Conservation (phyloP, 1,284 basidiomycete species). For the Pulveroboletus sp. region DNA sequence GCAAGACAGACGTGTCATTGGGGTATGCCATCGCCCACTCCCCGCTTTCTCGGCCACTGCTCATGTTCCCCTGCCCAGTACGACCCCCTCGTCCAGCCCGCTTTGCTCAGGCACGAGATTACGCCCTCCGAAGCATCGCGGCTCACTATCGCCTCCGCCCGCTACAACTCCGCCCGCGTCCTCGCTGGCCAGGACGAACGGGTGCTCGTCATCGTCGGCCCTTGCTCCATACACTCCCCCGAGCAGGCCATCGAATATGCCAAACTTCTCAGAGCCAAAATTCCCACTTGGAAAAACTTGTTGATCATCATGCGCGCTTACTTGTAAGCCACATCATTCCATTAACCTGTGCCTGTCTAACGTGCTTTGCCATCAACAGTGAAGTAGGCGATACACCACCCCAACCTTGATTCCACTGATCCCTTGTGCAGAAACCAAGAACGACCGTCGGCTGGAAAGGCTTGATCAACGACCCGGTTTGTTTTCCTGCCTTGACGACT, state of each 20-base stretch:
- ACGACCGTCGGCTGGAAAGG: constrained; percentile 92
- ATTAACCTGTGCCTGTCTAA: constrained; percentile 3
- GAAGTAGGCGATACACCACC: constrained; percentile 43
- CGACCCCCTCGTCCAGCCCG: constrained; percentile 91
- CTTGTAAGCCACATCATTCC: constrained; percentile 62
- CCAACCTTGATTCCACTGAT: constrained; percentile 2
- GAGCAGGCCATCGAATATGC: constrained; percentile 93
- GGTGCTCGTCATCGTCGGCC: constrained; percentile 89
- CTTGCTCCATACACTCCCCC: constrained; percentile 93
- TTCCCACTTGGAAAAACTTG: constrained; percentile 73
- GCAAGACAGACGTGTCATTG: constrained; percentile 75
- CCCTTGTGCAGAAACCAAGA: constrained; percentile 66
- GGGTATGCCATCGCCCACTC: constrained; percentile 48
- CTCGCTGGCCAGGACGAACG: constrained; percentile 84
- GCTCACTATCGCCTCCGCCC: constrained; percentile 76
- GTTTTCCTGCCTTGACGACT: neutral
- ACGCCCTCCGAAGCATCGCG: constrained; percentile 58
- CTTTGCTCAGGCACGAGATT: constrained; percentile 84
- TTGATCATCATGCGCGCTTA: constrained; percentile 96
- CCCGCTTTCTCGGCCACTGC: neutral
- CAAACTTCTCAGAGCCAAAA: constrained; percentile 67
- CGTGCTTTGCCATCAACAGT: constrained; percentile 32
- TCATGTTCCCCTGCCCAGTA: constrained; percentile 53
- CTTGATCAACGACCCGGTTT: constrained; percentile 78
- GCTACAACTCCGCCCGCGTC: constrained; percentile 76